A percentile compares a stretch with the other conserved stretches of the same genome.
phyloP scores from a whole-genome alignment of 768 basidiomycete genomes.

The Artomyces pyxidatus region DNA sequence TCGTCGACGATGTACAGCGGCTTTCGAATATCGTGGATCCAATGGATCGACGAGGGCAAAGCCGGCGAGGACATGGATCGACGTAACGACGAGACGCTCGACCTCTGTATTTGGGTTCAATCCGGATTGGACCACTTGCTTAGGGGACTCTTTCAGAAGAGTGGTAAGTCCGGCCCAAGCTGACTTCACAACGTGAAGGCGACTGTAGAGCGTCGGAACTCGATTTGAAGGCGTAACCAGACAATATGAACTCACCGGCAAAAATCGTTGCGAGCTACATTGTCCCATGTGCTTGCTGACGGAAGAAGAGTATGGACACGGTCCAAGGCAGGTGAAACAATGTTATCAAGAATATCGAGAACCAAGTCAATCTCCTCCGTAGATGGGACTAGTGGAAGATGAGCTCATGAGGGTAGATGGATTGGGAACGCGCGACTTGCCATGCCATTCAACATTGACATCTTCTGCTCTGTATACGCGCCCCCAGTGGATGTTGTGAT shows the following conservation, averaged over 20 bases:
- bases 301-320: conserved; percentile 58
- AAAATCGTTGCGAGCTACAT: conserved; percentile 66
- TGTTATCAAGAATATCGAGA: conserved; percentile 63
- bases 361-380: conserved; percentile 71
- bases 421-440: conserved; percentile 28
- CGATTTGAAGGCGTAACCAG: not conserved
- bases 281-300: conserved; percentile 53
- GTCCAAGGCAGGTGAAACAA: conserved; percentile 59
- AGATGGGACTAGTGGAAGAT: conserved; percentile 40
- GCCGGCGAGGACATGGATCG: conserved; percentile 63
- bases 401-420: conserved; percentile 6
- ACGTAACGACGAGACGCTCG: conserved; percentile 59
- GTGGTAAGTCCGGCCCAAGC: conserved; percentile 73
- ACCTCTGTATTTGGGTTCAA: conserved; percentile 56
- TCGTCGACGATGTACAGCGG: conserved; percentile 45
- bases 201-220: conserved; percentile 29
- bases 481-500: conserved; percentile 73
- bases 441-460: conserved; percentile 84
- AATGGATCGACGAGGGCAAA: conserved; percentile 64
- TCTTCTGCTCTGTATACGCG: conserved; percentile 69
- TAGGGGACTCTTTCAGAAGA: conserved; percentile 49
- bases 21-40: conserved; percentile 68
- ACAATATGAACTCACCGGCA: conserved; percentile 51
- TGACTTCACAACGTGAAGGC: conserved; percentile 63
- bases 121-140: conserved; percentile 50